A percentile compares a stretch with the other conserved stretches of the same genome.
Evolutionary conservation across 257 asterid genomes (phyloP).

Genomic region (Fraxinus anomala): DNA sequence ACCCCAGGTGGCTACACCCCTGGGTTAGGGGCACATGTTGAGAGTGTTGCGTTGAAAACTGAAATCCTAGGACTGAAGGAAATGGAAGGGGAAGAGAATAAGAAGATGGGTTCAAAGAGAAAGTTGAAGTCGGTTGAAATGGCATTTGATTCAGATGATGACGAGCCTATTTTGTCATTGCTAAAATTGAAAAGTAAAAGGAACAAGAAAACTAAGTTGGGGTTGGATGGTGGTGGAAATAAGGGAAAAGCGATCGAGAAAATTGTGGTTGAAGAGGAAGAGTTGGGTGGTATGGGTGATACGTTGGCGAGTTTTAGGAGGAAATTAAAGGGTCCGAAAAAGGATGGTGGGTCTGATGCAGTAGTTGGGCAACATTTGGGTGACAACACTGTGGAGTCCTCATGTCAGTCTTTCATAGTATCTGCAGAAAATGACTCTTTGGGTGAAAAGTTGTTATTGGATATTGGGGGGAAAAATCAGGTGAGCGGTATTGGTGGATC

Average conservation of each 20-base stretch:
- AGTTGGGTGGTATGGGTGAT: constrained; percentile 79
- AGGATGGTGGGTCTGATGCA: constrained; percentile 46
- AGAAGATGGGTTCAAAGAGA: constrained; percentile 54
- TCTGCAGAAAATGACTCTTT: constrained; percentile 29
- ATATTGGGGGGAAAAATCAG: constrained; percentile 33
- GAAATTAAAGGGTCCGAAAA: constrained; percentile 81
- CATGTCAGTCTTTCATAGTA: constrained; percentile 35
- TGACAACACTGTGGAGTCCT: constrained; percentile 33
- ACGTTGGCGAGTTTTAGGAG: constrained; percentile 86
- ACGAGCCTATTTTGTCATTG: constrained; percentile 79
- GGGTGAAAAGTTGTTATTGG: constrained; percentile 31
- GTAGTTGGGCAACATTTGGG: constrained; percentile 32
- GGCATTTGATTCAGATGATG: constrained; percentile 65
- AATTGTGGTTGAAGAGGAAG: constrained; percentile 46
- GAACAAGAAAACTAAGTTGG: constrained; percentile 59
- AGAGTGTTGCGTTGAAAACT: constrained; percentile 37
- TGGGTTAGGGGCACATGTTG: constrained; percentile 58
- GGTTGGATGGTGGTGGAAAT: constrained; percentile 42
- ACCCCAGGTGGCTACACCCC: neutral
- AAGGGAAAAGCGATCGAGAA: constrained; percentile 44
- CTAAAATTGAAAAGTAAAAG: constrained; percentile 66
- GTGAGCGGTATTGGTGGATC: constrained; percentile 39
- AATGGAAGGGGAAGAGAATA: constrained; percentile 66
- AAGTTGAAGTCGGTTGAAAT: constrained; percentile 41
- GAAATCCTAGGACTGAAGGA: constrained; percentile 51